These are phyloP conservation scores for Trichoderma sp. DNA, from an alignment of 2,329 filamentous ascomycete genomes.

Conservation along the genomic window DNA sequence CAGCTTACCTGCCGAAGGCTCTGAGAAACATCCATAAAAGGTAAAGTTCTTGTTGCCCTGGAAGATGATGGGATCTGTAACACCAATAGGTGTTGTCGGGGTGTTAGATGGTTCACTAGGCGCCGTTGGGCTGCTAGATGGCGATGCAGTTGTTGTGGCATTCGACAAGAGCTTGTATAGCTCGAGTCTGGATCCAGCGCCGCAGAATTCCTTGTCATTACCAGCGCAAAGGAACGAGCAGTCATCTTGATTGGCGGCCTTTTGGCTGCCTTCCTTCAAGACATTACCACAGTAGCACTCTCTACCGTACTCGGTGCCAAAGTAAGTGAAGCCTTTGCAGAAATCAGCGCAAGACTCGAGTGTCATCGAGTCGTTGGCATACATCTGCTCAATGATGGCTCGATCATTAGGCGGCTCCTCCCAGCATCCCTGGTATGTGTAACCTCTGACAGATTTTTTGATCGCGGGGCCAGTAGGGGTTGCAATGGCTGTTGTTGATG, in stretches of 20 bases:
- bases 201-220: slow-evolving; percentile 38
- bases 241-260: slow-evolving; percentile 34
- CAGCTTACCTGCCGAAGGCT: slow-evolving; percentile 37
- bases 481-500: slow-evolving; percentile 24
- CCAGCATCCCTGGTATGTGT: slow-evolving; percentile 41
- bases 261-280: slow-evolving; percentile 32
- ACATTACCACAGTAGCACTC: slow-evolving; percentile 44
- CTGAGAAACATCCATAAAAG: slow-evolving; percentile 39
- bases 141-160: background rate
- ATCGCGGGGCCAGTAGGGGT: slow-evolving; percentile 27
- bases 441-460: slow-evolving; percentile 25
- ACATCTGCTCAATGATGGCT: slow-evolving; percentile 33
- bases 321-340: slow-evolving; percentile 35
- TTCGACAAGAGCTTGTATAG: slow-evolving; percentile 30
- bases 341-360: slow-evolving; percentile 37
- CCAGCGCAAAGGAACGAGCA: slow-evolving; percentile 39
- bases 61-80: slow-evolving; percentile 33
- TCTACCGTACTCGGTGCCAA: slow-evolving; percentile 39
- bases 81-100: slow-evolving; percentile 24
- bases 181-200: slow-evolving; percentile 29
- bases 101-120: slow-evolving; percentile 20
- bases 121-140: slow-evolving; percentile 17
- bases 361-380: slow-evolving; percentile 38
- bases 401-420: slow-evolving; percentile 36
- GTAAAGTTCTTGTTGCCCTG: slow-evolving; percentile 41